Evolutionary conservation across 2,329 filamentous ascomycete genomes (phyloP), one percentile per base, ranked within the genome.

Genomic region (Fusarium falciforme): DNA sequence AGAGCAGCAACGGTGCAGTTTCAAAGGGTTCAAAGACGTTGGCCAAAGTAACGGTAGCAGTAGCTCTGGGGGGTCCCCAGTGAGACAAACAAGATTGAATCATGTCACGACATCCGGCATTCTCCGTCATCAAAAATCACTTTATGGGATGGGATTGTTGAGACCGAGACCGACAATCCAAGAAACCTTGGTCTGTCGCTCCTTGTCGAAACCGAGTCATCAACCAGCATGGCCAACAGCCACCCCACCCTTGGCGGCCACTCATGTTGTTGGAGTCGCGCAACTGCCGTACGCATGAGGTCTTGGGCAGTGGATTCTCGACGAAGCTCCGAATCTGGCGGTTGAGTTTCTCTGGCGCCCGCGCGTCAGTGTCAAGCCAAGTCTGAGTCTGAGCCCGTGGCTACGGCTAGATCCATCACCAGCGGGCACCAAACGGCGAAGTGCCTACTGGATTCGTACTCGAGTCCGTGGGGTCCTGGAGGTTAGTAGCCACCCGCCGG

Each of bases 291-390:
- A 60, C 70, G 22, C 49, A 61, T 29, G 25, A 31, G 16, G 17
- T 36, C 63, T 52, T 68, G 61, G 35, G n/a, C 10, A 42, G 35
- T 66, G 33, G 36, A 17, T 36, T 66, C 20, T 44, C 38, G 8
- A 36, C 35, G 55, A 42, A n/a, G 31, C 31, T 61, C 27, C 20
- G 31, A 36, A 57, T 49, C 62, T 68, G 71, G 67, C 69, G 64
- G 57, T 64, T 77, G 55, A 61, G 40, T 77, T 76, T 59, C 54
- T 35, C 52, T 64, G 49, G 62, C 47, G 66, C 59, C 72, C 72
- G 64, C 70, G 70, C 70, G 72, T 73, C 67, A 74, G 59, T 71
- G 31, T 52, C 47, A 58, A 58, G 35, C 29, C 33, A 25, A 62
- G 52, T 57, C 25, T 40, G 64, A 62, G 58, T 42, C 25, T 40